Evolutionary conservation across 495 filamentous ascomycete species (phyloP).

Genomic region (Hypomontagnella submonticulosa): DNA sequence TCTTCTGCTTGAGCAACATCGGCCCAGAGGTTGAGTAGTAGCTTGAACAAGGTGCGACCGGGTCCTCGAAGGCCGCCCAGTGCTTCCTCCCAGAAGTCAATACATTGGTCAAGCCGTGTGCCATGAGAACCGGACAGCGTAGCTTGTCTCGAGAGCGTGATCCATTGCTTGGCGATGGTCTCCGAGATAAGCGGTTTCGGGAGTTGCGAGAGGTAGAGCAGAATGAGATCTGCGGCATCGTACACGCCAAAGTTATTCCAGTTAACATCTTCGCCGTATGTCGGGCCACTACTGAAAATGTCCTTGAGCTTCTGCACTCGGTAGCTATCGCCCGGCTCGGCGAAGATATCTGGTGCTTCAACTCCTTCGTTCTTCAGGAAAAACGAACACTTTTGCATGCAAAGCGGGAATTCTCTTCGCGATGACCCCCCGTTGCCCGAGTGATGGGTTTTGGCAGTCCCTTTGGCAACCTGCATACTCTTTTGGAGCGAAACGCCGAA

Average conservation of each 20-base stretch:
- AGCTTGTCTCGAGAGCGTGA: conserved; percentile 52
- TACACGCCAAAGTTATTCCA: conserved; percentile 53
- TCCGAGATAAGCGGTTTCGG: conserved; percentile 53
- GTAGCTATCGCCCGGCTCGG: conserved; percentile 48
- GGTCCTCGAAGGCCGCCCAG: conserved; percentile 53
- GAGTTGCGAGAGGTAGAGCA: conserved; percentile 55
- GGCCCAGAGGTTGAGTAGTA: conserved; percentile 58
- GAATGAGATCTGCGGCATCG: conserved; percentile 55
- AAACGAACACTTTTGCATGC: conserved; percentile 57
- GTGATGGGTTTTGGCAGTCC: conserved; percentile 53
- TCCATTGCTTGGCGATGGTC: conserved; percentile 52
- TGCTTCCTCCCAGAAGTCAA: conserved; percentile 63
- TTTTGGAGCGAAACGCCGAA: conserved; percentile 53
- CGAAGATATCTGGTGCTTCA: conserved; percentile 52
- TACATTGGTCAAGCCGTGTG: conserved; percentile 53
- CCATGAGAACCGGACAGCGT: conserved; percentile 47
- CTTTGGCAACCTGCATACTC: conserved; percentile 55
- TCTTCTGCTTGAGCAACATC: conserved; percentile 51
- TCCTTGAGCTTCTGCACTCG: conserved; percentile 49
- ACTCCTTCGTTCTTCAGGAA: conserved; percentile 54
- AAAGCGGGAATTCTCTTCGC: conserved; percentile 54
- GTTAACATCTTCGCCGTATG: conserved; percentile 54
- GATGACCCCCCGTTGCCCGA: conserved; percentile 50
- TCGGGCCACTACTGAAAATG: conserved; percentile 50
- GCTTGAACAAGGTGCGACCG: conserved; percentile 53